Evolutionary conservation across 2,329 filamentous ascomycete genomes (phyloP).

Genomic region (Aspergillus sp.): DNA sequence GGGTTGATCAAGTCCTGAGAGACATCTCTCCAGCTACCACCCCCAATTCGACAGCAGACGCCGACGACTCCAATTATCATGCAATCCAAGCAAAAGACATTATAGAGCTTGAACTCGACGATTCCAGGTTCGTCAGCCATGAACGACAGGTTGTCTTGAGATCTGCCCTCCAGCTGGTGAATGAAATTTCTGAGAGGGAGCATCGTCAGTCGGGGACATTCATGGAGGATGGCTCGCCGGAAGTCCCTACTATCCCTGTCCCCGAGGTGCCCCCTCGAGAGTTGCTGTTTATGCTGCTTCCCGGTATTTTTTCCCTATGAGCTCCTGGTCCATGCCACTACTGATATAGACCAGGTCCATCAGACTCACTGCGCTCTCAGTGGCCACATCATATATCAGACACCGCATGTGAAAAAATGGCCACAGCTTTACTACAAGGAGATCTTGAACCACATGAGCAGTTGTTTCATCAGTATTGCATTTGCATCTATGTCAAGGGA

Average conservation of each 20-base stretch:
- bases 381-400: constrained; percentile 30
- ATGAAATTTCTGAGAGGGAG: constrained; percentile 15
- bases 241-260: not conserved
- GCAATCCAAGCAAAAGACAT: constrained; percentile 24
- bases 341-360: constrained; percentile 3
- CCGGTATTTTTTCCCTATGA: not conserved
- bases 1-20: not conserved
- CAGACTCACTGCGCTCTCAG: constrained; percentile 5
- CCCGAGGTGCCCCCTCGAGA: constrained; percentile 20
- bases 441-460: constrained; percentile 8
- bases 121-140: constrained; percentile 15
- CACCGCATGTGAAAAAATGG: constrained; percentile 22
- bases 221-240: not conserved
- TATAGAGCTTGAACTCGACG: constrained; percentile 24
- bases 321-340: not conserved
- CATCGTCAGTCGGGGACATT: not conserved
- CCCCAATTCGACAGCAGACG: not conserved
- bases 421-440: constrained; percentile 13
- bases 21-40: not conserved
- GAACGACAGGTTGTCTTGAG: constrained; percentile 21
- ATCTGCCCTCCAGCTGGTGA: constrained; percentile 24
- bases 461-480: constrained; percentile 23
- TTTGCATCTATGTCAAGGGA: constrained; percentile 27
- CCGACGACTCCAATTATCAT: constrained; percentile 23
- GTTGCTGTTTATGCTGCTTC: constrained; percentile 26